A percentile compares a stretch with the other conserved stretches of the same genome.
phyloP scores from a whole-genome alignment of 208 protist genomes.

The Trypanosoma caninum region DNA sequence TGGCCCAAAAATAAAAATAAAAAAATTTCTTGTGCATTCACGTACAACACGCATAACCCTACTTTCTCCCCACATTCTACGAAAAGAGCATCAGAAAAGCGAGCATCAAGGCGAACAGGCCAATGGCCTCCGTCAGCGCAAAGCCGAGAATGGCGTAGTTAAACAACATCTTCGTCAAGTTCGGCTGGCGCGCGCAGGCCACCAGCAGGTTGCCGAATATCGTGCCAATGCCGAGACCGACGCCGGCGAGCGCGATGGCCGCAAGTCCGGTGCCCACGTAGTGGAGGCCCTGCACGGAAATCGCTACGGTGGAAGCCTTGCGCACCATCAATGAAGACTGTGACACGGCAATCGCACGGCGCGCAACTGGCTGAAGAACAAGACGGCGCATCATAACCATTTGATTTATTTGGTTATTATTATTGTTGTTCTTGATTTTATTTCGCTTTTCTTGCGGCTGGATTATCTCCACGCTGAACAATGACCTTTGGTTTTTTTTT shows the following conservation, averaged over 20 bases:
- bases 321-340: slow-evolving; percentile 35
- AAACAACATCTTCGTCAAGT: slow-evolving; percentile 90
- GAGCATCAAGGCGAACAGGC: slow-evolving; percentile 89
- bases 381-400: slow-evolving; percentile 90
- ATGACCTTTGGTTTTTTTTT: slow-evolving; percentile 60
- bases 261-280: slow-evolving; percentile 90
- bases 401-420: background rate
- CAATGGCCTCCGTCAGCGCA: slow-evolving; percentile 90
- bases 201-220: slow-evolving; percentile 87
- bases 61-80: slow-evolving; percentile 34
- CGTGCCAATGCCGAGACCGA: slow-evolving; percentile 89
- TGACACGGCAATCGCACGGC: slow-evolving; percentile 37
- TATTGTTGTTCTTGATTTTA: too few relatives aligned
- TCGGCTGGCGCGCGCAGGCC: slow-evolving; percentile 86
- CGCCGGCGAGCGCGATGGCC: slow-evolving; percentile 87
- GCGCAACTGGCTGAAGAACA: slow-evolving; percentile 49
- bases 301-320: slow-evolving; percentile 77
- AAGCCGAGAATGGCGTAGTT: slow-evolving; percentile 93
- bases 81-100: slow-evolving; percentile 94
- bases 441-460: slow-evolving; percentile 14
- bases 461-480: background rate
- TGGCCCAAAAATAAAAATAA: too few relatives aligned
- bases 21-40: too few relatives aligned
- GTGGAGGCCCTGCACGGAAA: slow-evolving; percentile 89
- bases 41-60: too few relatives aligned